Percentiles rank a stretch among this genome's conserved stretches.
These are phyloP conservation scores for Backusella luteola DNA, from an alignment of 192 early-diverging fungal species.

Conservation along the genomic window DNA sequence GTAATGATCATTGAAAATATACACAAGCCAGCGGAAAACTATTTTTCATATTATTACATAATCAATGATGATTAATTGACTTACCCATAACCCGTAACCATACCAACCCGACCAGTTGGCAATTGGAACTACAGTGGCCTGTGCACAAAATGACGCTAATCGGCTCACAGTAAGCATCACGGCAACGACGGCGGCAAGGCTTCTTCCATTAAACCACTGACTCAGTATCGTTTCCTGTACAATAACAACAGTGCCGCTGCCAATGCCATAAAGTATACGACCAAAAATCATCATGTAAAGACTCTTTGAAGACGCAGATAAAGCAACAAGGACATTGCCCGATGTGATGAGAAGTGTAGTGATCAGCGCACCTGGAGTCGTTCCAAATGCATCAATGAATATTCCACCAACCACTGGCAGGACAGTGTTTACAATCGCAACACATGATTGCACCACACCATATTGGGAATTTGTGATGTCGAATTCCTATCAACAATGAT, in stretches of 20 bases:
- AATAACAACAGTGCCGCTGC: conserved; percentile 68
- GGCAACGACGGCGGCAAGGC: conserved; percentile 65
- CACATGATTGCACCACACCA: conserved; percentile 63
- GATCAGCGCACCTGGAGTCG: conserved; percentile 49
- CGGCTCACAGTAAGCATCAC: conserved; percentile 69
- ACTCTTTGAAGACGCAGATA: conserved; percentile 44
- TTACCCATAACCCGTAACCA: conserved; percentile 43
- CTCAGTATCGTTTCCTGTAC: conserved; percentile 79
- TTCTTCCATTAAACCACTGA: conserved; percentile 71
- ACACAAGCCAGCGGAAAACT: conserved; percentile 67
- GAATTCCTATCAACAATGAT: conserved; percentile 44
- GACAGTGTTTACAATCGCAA: conserved; percentile 59
- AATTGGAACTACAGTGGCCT: conserved; percentile 65
- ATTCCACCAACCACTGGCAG: conserved; percentile 51
- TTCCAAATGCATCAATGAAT: conserved; percentile 62
- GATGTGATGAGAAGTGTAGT: conserved; percentile 56
- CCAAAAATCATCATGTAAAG: conserved; percentile 55
- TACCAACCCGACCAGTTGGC: conserved; percentile 44
- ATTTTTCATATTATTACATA: conserved; percentile 26
- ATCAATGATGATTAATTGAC: background rate
- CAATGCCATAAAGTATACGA: conserved; percentile 60
- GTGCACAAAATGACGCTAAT: conserved; percentile 68
- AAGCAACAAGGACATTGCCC: conserved; percentile 50
- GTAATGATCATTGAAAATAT: conserved; percentile 67
- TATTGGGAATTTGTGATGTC: conserved; percentile 62